Evolutionary conservation across 2,329 filamentous ascomycete species (phyloP), one percentile per base, ranked within the genome.

Genomic region (Aspergillus brunneoviolaceus): DNA sequence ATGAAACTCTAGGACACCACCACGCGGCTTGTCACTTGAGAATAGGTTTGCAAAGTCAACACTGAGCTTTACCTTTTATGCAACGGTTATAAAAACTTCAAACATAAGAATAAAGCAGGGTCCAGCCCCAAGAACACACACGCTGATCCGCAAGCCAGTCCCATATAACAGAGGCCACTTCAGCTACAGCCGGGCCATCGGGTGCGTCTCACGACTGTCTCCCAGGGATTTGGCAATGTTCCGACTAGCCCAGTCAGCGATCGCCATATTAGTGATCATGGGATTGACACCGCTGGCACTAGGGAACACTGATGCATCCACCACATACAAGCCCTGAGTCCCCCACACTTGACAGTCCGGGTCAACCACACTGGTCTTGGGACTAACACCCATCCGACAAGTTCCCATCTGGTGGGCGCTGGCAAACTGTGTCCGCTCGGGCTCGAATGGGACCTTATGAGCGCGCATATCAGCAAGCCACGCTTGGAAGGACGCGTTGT

Each of bases 401-500:
- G 78, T 78, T 12, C 81, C 81, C 80, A 82, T 82, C 68, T 82
- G 81, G 63, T 83, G 81, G 1, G 81, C 81, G 55, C 76, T 79
- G n/a, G 74, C 78, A 61, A 78, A 78, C 5, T 71, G 60, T 3
- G 66, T 72, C 11, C 75, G 76, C 51, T 84, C 82, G 0, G 81
- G 78, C 1, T 75, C 70, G 0, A 81, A 74, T 11, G 85, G 77
- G 1, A 80, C 81, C 21, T 72, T 73, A 4, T 69, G 74, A 19
- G 39, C 39, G 33, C 79, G 76, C 29, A 87, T 63, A 56, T 80
- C 74, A 0, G 75, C 70, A 19, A 87, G 77, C 85, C 85, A 89
- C 1, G 73, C 69, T 58, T 83, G 77, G 71, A 89, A 84, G 0
- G 72, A 76, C 0, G 75, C 65, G 60, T 87, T 81, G 66, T 86